phyloP scores from a whole-genome alignment of 148 eudicot genomes.

The Chenopodium formosanum region DNA sequence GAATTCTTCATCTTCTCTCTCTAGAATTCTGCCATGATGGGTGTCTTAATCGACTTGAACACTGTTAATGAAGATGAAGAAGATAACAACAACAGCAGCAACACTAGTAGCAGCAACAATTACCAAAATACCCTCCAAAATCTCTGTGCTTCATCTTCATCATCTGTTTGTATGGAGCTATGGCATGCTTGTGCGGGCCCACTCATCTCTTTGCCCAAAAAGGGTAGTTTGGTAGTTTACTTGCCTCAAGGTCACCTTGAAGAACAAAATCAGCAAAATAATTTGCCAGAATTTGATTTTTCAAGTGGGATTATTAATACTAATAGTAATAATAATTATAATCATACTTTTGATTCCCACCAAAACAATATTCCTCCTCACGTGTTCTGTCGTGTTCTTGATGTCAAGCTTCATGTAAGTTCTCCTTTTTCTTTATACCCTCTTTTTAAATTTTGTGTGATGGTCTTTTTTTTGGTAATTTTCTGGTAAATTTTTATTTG shows the following conservation, averaged over 20 bases:
- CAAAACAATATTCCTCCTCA: constrained; percentile 58
- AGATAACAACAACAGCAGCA: constrained; percentile 10
- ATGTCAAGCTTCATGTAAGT: constrained; percentile 91
- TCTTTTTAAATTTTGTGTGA: background rate
- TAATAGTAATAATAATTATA: background rate
- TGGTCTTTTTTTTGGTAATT: background rate
- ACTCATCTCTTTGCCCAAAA: constrained; percentile 69
- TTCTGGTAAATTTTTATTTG: constrained; percentile 3
- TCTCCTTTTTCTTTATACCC: background rate
- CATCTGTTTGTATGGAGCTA: constrained; percentile 83
- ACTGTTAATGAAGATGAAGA: constrained; percentile 58
- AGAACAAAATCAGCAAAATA: constrained; percentile 24
- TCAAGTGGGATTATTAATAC: constrained; percentile 6
- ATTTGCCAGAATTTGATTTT: constrained; percentile 32
- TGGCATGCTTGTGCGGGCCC: constrained; percentile 99
- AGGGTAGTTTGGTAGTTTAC: constrained; percentile 75
- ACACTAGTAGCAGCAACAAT: background rate
- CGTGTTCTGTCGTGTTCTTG: constrained; percentile 91
- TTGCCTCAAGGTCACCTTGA: constrained; percentile 91
- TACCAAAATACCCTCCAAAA: constrained; percentile 9
- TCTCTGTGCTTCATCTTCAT: constrained; percentile 29
- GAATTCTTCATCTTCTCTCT: background rate
- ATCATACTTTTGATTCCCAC: constrained; percentile 27
- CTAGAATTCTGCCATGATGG: constrained; percentile 38
- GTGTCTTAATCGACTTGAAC: constrained; percentile 83